Base-by-base conservation (phyloP, 352 stramenopile genomes). In the Phytophthora colocasiae region DNA sequence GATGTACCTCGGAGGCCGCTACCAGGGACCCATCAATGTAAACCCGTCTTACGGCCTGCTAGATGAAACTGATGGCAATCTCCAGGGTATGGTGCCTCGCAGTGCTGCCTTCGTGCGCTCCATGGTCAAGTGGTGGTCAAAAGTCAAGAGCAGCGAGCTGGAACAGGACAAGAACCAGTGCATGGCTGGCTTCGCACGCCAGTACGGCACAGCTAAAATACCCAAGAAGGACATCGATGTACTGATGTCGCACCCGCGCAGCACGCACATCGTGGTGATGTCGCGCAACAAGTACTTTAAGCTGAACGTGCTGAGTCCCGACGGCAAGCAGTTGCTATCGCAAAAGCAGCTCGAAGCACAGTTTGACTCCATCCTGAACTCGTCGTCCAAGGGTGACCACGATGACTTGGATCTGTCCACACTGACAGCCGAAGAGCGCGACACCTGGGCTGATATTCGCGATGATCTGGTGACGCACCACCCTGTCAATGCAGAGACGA, bases 91-190 rank as follows among this genome's bases (percentile, higher is more conserved):
- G 70, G 61, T 93, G 34, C 81, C 80, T 55, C 87, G 89, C 60
- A 89, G 85, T 14, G 83, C 87, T 15, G 83, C 83, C 46, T 94
- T 96, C 48, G 81, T 93, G 63, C 81, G 80, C 63, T 95, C 89
- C 48, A 81, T 90, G 54, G 63, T 83, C 70, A 96, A 96, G 75
- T 97, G 91, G 87, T 97, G 88, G 84, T 54, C 77, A 17, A 97
- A 96, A 50, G 88, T 97, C 48, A 93, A 95, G 78, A 83, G 52
- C 56, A 93, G 88, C 64, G 82, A 95, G 63, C 75, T 97, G 17
- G 90, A 96, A 63, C 85, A 94, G 66, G 90, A 97, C 77, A 89
- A 85, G 53, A 95, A 96, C 59, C 83, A 96, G 77, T 97, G 90
- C 73, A 96, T 97, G 88, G 89, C 85, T 46, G 80, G 81, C 58